Base-by-base conservation (phyloP, 2,329 filamentous ascomycete genomes). In the Decorospora gaudefroyi region DNA sequence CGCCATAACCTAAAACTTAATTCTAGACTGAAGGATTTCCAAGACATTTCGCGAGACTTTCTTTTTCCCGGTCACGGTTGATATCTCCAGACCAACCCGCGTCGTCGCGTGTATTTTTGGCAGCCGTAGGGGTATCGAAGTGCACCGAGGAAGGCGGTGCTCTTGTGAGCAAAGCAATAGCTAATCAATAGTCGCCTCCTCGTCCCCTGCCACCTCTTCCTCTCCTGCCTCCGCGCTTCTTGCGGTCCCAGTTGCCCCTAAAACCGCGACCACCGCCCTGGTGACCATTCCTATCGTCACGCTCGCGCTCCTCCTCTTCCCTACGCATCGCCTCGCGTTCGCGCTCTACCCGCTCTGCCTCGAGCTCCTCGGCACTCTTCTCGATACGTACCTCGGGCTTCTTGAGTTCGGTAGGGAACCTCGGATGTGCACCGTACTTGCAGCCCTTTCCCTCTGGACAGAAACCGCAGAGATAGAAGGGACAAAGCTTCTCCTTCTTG, bases 401-500 rank as follows among this genome's bases (percentile, higher is more conserved):
- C 48, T 76, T 78, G 41, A 85, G 74, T 52, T 91, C 84, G 62
- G 82, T 82, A 16, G 84, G 82, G 85, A 89, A 97, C 47, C 84
- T 81, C 3, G 92, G 85, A 70, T 99, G 93, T 4, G 89, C 86
- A 13, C 88, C 88, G 52, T 86, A 82, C 64, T 83, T 84, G 73
- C 93, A 99, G 6, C 76, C 76, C 49, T 77, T 79, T 1, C 85
- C 92, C 42, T 95, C 87, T 0, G 93, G 93, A 68, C 93, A 99
- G 75, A 99, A 99, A 1, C 93, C 93, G 6, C 90, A 90, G 11
- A 97, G 76, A 67, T 95, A 99, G 69, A 86, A 96, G 1, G 78
- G 78, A 67, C 93, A 99, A 5, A 96, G 70, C 54, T 81, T 84
- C 22, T 67, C 62, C 53, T 88, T 84, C 47, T 90, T 83, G 43